Conservation (phyloP, 2,329 filamentous ascomycete genomes). For the Fusarium vanettenii region DNA sequence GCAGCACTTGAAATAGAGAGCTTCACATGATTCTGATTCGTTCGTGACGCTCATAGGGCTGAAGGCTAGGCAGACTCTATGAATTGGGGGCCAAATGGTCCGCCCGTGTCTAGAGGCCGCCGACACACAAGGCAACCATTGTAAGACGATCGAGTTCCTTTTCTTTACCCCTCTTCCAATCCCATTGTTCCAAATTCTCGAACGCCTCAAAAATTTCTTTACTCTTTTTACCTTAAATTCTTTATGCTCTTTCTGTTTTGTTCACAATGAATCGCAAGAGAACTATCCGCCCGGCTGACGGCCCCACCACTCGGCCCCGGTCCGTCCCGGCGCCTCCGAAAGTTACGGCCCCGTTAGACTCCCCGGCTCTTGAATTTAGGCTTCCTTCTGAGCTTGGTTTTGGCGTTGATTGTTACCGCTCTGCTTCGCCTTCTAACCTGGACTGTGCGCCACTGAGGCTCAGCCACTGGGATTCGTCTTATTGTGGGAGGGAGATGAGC, state of each 20-base stretch:
- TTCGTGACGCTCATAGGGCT: background rate
- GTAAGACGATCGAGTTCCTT: background rate
- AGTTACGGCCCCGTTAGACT: background rate
- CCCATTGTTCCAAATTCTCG: conserved; percentile 10
- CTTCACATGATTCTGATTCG: background rate
- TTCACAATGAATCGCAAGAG: background rate
- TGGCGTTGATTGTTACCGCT: conserved; percentile 18
- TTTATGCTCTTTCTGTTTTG: background rate
- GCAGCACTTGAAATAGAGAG: background rate
- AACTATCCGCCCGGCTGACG: background rate
- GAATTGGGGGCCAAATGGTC: conserved; percentile 19
- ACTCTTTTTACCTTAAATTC: background rate
- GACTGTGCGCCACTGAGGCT: conserved; percentile 1
- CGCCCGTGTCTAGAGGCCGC: conserved; percentile 21
- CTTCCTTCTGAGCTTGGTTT: conserved; percentile 13
- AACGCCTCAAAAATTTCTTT: background rate
- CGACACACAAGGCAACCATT: conserved; percentile 19
- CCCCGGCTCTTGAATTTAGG: background rate
- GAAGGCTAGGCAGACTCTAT: background rate
- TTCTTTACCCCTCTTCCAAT: background rate
- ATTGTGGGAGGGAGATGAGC: conserved; percentile 36
- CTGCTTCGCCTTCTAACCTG: conserved; percentile 23
- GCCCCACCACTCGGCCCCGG: conserved; percentile 29
- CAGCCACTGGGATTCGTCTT: background rate
- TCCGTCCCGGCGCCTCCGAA: conserved; percentile 8